Conservation (phyloP, 2,329 filamentous ascomycete genomes). For the Arthrobotrys pseudoclavata region DNA sequence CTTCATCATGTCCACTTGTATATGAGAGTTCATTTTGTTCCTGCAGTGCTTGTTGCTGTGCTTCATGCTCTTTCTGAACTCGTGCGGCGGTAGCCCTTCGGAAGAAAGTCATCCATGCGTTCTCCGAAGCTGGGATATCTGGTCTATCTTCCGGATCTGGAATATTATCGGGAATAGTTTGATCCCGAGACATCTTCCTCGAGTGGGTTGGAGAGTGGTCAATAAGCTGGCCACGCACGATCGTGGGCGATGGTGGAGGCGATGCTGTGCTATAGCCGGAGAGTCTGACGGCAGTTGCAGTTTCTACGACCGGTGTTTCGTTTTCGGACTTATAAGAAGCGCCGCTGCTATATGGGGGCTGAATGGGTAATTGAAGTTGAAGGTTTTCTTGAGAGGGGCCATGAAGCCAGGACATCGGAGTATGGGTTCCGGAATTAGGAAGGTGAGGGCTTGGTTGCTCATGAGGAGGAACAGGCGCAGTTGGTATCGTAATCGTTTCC, state of each 20-base stretch:
- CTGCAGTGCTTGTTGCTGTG: constrained; percentile 42
- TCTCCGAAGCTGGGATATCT: constrained; percentile 66
- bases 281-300: constrained; percentile 59
- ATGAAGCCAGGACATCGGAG: constrained; percentile 63
- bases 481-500: constrained; percentile 64
- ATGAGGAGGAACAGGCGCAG: constrained; percentile 19
- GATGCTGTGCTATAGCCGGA: constrained; percentile 55
- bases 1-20: constrained; percentile 17
- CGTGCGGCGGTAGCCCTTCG: constrained; percentile 73
- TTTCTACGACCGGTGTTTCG: constrained; percentile 44
- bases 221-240: constrained; percentile 40
- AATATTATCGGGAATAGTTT: constrained; percentile 58
- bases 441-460: constrained; percentile 32
- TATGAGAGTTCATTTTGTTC: constrained; percentile 4
- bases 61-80: constrained; percentile 70
- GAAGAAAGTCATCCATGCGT: constrained; percentile 79
- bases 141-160: constrained; percentile 57
- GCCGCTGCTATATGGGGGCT: constrained; percentile 29
- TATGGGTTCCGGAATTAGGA: constrained; percentile 60
- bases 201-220: constrained; percentile 60
- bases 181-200: constrained; percentile 61
- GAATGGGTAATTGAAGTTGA: constrained; percentile 20
- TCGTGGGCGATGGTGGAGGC: constrained; percentile 50
- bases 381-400: constrained; percentile 62
- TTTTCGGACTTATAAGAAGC: constrained; percentile 52